Conservation (phyloP, 176 grass and related monocot genomes). For the Tillandsia fasciculata region DNA sequence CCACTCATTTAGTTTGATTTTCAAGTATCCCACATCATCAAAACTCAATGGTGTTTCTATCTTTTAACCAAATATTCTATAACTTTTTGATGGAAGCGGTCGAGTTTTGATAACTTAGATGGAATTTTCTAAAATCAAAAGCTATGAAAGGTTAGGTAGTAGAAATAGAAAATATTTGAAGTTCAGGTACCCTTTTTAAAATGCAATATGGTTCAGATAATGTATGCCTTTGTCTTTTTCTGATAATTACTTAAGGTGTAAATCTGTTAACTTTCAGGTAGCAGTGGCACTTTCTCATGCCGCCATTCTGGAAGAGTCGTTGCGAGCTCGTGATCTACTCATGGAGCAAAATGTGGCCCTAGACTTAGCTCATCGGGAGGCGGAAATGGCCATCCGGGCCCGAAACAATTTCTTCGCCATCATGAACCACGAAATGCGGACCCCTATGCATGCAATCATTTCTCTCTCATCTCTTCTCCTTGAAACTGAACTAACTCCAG, state of each 20-base stretch:
- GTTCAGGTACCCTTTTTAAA: too few species aligned
- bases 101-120: not conserved
- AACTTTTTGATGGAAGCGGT: not conserved
- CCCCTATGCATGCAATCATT: not conserved
- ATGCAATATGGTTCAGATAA: too few species aligned
- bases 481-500: not conserved
- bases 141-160: too few species aligned
- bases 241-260: not conserved
- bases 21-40: too few species aligned
- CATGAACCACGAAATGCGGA: constrained; percentile 2
- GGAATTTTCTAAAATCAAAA: not conserved
- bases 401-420: not conserved
- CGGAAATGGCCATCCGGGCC: not conserved
- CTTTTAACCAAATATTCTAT: too few species aligned
- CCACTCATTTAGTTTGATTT: too few species aligned
- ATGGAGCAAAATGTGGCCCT: constrained; percentile 22
- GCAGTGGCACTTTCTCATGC: constrained; percentile 42
- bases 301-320: constrained; percentile 32
- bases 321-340: constrained; percentile 19
- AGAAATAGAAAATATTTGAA: too few species aligned
- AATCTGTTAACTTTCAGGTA: not conserved
- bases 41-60: too few species aligned
- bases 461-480: not conserved
- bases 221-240: not conserved
- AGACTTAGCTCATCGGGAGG: not conserved